Base-by-base conservation (phyloP, 164 flowering plant species). In the Aristolochia fimbriata region DNA sequence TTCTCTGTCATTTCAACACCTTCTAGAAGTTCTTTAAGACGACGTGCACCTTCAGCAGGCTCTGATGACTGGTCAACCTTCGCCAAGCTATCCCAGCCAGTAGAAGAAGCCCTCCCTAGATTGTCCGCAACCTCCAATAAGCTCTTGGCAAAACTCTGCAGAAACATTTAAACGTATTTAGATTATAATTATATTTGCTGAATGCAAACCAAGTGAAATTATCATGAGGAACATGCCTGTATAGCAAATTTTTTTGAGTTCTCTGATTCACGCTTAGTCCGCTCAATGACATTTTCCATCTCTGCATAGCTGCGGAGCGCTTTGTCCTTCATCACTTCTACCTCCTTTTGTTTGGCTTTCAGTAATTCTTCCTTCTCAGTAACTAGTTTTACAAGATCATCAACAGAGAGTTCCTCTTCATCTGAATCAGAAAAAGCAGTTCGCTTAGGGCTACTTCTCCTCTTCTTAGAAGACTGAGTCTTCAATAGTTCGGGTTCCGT, bases 1-100 rank as follows among this genome's bases (percentile, higher is more conserved):
- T 90, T 90, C 31, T 88, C 97, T 8, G 99, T 93, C 97, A 93
- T 93, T 62, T 85, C 97, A 71, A 90, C 97, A 65, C 97, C 97
- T 75, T 85, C 96, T 59, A 88, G 66, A 64, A 93, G 88, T 54
- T 93, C 84, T 71, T 81, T 87, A 22, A 93, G 65, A 46, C 83
- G 90, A 47, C 85, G 85, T 46, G 76, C 81, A 55, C 89, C 96
- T 55, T 84, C 96, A 62, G 63, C 55, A 37, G 81, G 47, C 58
- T 86, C 97, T 30, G 71, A 65, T 6, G 91, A 71, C 21, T 65
- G 47, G 62, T 89, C 96, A 37, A 89, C 75, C 74, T 92, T 92
- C 19, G 78, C 57, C 61, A 80, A 89, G 63, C 88, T 85, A n/a
- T 74, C 92, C 73, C 84, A 84, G 20, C 83, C 97, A 74, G 76